Conservation (phyloP, 495 filamentous ascomycete species). For the Acidomyces sp. region DNA sequence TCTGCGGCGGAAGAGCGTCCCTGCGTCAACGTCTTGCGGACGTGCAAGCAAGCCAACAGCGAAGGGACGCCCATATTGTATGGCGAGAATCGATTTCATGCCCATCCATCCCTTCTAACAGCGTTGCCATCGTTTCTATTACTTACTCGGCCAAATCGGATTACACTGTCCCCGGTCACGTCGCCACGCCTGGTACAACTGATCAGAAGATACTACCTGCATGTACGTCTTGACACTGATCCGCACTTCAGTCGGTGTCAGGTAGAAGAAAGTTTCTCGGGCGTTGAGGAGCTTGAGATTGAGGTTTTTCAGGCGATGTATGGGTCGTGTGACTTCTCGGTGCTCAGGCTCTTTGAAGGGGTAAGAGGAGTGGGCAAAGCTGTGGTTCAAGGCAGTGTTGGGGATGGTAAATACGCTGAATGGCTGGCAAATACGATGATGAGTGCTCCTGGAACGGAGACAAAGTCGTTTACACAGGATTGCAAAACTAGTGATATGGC, state of each 20-base stretch:
- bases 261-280: constrained; percentile 30
- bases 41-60: constrained; percentile 20
- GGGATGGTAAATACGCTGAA: constrained; percentile 29
- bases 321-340: constrained; percentile 29
- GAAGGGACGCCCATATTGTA: constrained; percentile 25
- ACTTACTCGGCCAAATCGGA: constrained; percentile 1
- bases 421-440: constrained; percentile 38
- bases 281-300: constrained; percentile 34
- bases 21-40: constrained; percentile 17
- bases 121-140: constrained; percentile 31
- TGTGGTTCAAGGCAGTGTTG: constrained; percentile 32
- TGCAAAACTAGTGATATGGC: constrained; percentile 11
- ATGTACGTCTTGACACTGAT: constrained; percentile 38
- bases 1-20: background rate
- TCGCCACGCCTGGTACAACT: constrained; percentile 20
- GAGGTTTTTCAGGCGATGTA: constrained; percentile 36
- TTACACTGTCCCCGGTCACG: constrained; percentile 24
- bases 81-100: constrained; percentile 34
- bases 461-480: constrained; percentile 8
- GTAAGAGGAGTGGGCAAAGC: constrained; percentile 37
- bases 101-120: constrained; percentile 37
- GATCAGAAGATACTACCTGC: constrained; percentile 26
- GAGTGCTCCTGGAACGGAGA: constrained; percentile 21
- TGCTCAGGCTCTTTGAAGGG: constrained; percentile 36
- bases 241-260: constrained; percentile 25